Conservation (phyloP, 148 eudicot genomes). For the Fagopyrum tataricum region DNA sequence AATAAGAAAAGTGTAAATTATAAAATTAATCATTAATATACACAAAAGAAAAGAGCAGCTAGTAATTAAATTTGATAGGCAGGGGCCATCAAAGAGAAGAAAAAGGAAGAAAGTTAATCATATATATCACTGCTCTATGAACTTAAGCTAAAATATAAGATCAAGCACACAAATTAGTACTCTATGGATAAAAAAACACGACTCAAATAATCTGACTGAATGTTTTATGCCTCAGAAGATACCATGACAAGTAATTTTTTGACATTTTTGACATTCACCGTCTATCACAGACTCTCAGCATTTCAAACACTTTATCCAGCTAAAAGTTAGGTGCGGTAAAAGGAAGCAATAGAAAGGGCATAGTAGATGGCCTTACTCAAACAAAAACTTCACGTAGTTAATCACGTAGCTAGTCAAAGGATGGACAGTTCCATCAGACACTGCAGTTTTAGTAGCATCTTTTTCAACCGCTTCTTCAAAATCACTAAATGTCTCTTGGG, state of each 20-base stretch:
- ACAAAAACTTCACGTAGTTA: conserved; percentile 16
- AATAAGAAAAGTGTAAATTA: background rate
- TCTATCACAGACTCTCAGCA: background rate
- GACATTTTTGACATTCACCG: background rate
- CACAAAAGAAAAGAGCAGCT: background rate
- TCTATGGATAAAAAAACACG: background rate
- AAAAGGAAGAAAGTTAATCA: background rate
- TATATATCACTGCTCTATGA: background rate
- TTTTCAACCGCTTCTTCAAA: conserved; percentile 74
- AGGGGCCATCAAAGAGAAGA: background rate
- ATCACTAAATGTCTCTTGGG: conserved; percentile 92
- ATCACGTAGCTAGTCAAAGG: conserved; percentile 20
- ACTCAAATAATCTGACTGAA: background rate
- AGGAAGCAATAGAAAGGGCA: background rate
- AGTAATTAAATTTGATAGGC: background rate
- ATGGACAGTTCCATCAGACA: conserved; percentile 17
- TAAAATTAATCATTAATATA: background rate
- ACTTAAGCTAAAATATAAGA: background rate
- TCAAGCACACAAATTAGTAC: background rate
- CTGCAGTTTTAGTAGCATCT: conserved; percentile 16
- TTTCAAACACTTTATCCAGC: background rate
- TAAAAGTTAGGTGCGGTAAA: background rate
- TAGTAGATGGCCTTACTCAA: conserved; percentile 9
- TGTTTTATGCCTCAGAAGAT: background rate
- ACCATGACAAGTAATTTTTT: background rate